Percentiles rank a stretch among this genome's conserved stretches.
Evolutionary conservation across 2,329 filamentous ascomycete species (phyloP).

Genomic region (Penicillium sp.): DNA sequence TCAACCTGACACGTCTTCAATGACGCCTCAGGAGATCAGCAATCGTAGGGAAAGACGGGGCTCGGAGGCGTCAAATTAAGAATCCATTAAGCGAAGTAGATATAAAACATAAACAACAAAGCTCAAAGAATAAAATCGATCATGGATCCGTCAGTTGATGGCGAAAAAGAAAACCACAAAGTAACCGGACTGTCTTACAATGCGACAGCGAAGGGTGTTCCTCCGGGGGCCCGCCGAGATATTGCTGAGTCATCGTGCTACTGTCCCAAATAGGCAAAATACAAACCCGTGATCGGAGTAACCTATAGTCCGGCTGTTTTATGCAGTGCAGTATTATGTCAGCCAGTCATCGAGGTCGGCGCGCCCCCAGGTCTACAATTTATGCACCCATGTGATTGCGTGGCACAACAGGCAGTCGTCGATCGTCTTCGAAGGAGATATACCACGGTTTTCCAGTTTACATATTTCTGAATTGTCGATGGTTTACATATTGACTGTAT

Average conservation of each 20-base stretch:
- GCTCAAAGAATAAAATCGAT: constrained; percentile 11
- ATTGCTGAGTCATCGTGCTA: background rate
- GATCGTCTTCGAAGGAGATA: background rate
- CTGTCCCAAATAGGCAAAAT: background rate
- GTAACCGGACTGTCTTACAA: background rate
- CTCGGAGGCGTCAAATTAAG: constrained; percentile 5
- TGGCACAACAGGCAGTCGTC: constrained; percentile 6
- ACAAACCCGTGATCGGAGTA: background rate
- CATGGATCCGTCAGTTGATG: constrained; percentile 9
- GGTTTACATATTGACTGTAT: background rate
- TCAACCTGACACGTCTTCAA: constrained; percentile 32
- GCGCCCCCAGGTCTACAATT: background rate
- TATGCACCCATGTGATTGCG: constrained; percentile 12
- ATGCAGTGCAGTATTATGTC: constrained; percentile 4
- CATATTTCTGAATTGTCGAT: background rate
- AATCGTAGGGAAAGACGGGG: constrained; percentile 17
- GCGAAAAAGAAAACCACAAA: background rate
- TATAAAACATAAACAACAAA: constrained; percentile 3
- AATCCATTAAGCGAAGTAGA: constrained; percentile 20
- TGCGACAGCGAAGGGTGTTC: constrained; percentile 2
- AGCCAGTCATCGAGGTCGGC: background rate
- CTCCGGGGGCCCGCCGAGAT: background rate
- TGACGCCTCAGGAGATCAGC: constrained; percentile 26
- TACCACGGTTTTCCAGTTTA: background rate
- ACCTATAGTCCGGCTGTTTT: background rate